A percentile compares a stretch with the other conserved stretches of the same genome.
Evolutionary conservation across 169 alveolate genomes (phyloP).

Genomic region (Toxoplasma gondii): DNA sequence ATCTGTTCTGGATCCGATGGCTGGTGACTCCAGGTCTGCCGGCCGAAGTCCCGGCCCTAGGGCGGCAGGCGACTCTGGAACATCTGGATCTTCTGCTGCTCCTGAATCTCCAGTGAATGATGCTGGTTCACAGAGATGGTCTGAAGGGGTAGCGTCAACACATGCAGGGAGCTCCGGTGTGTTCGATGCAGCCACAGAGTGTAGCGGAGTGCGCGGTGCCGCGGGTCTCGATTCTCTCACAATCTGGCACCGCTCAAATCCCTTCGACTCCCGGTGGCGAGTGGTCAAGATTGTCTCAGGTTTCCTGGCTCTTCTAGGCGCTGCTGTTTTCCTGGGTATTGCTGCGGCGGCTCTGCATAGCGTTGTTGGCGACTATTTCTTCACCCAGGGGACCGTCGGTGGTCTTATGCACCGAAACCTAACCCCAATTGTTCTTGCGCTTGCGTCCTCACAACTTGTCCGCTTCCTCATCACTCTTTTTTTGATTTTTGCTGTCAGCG

Average conservation of each 20-base stretch:
- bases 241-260: neutral
- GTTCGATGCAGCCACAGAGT: neutral
- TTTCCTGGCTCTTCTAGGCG: neutral
- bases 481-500: neutral
- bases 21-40: neutral
- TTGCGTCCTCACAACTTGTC: neutral
- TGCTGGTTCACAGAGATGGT: neutral
- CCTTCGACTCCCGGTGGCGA: neutral
- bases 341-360: slow-evolving; percentile 19
- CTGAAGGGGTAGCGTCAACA: neutral
- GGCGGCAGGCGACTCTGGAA: neutral
- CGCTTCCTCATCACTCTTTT: neutral
- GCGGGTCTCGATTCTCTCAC: neutral
- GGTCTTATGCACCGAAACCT: neutral
- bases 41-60: neutral
- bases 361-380: neutral
- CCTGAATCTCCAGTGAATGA: neutral
- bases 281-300: neutral
- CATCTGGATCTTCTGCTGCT: neutral
- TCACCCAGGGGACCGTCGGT: slow-evolving; percentile 7
- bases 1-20: neutral
- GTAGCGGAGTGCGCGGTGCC: neutral
- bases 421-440: neutral
- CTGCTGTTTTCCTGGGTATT: neutral
- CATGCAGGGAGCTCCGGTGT: neutral